Conservation (phyloP, 1,139 yeast species). For the Sugiyamaella novakii region DNA sequence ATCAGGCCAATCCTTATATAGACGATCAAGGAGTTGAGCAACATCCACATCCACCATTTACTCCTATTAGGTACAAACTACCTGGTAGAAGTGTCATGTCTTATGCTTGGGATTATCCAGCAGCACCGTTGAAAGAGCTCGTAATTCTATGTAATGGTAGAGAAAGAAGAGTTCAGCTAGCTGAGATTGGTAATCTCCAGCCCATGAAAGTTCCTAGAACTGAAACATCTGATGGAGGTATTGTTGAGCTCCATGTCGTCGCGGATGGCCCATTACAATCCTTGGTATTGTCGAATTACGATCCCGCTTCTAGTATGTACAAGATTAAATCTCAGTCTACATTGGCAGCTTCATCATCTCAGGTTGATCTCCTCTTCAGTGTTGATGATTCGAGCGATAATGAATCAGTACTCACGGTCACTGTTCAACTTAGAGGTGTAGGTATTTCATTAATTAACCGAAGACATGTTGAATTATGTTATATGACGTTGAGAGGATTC, state of each 20-base stretch:
- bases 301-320: slow-evolving; percentile 74
- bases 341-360: slow-evolving; percentile 23
- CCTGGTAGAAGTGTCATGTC: slow-evolving; percentile 97
- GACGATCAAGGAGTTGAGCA: slow-evolving; percentile 67
- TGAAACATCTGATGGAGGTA: slow-evolving; percentile 44
- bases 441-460: slow-evolving; percentile 84
- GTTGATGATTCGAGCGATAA: slow-evolving; percentile 69
- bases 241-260: slow-evolving; percentile 85
- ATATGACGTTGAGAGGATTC: slow-evolving; percentile 75
- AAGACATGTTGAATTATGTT: slow-evolving; percentile 74
- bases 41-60: slow-evolving; percentile 41
- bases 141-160: slow-evolving; percentile 67
- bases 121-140: slow-evolving; percentile 81
- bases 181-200: slow-evolving; percentile 87
- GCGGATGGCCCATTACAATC: slow-evolving; percentile 98
- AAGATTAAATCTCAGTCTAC: slow-evolving; percentile 42
- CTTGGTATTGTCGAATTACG: slow-evolving; percentile 78
- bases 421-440: slow-evolving; percentile 76
- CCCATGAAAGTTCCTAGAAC: slow-evolving; percentile 77
- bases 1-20: slow-evolving; percentile 81
- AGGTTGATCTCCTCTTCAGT: slow-evolving; percentile 60
- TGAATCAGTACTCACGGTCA: slow-evolving; percentile 49
- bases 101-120: slow-evolving; percentile 96
- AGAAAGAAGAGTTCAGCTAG: slow-evolving; percentile 78
- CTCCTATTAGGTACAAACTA: slow-evolving; percentile 64